Percentiles rank a stretch among this genome's conserved stretches.
phyloP scores from a whole-genome alignment of 768 basidiomycete species.

The Gymnopilus dilepis region DNA sequence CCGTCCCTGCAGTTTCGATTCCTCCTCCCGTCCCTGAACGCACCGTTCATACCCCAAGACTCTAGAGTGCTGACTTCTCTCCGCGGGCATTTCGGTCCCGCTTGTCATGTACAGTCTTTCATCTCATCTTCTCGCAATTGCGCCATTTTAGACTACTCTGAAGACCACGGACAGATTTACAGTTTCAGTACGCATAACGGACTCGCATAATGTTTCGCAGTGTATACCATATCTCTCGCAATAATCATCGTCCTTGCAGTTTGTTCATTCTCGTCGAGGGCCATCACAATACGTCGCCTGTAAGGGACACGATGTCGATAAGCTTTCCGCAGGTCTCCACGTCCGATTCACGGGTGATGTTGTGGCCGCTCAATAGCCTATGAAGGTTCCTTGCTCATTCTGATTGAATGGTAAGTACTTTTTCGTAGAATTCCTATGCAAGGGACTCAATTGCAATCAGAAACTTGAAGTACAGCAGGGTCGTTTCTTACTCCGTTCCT shows the following conservation, averaged over 20 bases:
- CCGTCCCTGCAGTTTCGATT: slow-evolving; percentile 8
- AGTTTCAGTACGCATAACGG: not conserved
- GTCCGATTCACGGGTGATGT: not conserved
- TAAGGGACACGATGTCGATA: not conserved
- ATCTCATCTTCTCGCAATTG: not conserved
- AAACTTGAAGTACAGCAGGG: too few relatives aligned
- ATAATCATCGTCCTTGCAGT: not conserved
- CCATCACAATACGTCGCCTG: not conserved
- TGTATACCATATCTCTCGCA: slow-evolving; percentile 1
- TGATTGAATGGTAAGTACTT: not conserved
- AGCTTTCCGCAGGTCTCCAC: not conserved
- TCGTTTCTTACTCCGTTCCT: too few relatives aligned
- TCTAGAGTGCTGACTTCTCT: slow-evolving; percentile 3
- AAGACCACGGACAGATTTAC: not conserved
- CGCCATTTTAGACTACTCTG: slow-evolving; percentile 1
- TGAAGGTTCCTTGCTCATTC: not conserved
- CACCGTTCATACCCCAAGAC: slow-evolving; percentile 25
- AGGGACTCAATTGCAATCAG: too few relatives aligned
- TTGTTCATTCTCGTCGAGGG: not conserved
- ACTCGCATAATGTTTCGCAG: slow-evolving; percentile 3
- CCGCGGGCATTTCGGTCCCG: not conserved
- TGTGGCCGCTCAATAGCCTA: not conserved
- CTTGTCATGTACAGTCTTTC: not conserved
- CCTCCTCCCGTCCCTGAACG: slow-evolving; percentile 8
- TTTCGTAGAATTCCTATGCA: too few relatives aligned